Conservation (phyloP, 2,329 filamentous ascomycete species). For the Aspergillus ustus region DNA sequence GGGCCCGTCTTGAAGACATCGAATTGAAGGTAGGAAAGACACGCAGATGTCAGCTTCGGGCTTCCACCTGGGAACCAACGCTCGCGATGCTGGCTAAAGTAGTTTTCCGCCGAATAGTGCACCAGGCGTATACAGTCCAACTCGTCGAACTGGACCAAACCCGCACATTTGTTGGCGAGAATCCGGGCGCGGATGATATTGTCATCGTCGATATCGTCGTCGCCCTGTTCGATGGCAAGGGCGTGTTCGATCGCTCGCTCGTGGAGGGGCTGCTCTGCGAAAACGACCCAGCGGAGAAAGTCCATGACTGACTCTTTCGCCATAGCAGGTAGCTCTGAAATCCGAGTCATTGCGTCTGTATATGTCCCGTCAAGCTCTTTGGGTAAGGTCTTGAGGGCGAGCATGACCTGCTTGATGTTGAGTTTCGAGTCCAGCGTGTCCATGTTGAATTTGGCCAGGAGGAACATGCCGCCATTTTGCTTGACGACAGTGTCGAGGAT, state of each 20-base stretch:
- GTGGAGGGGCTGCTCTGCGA: slow-evolving; percentile 9
- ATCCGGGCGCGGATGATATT: slow-evolving; percentile 11
- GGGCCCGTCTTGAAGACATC: slow-evolving; percentile 7
- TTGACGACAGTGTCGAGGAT: slow-evolving; percentile 10
- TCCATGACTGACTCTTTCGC: slow-evolving; percentile 2
- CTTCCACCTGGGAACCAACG: slow-evolving; percentile 10
- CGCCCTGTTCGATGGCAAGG: slow-evolving; percentile 1
- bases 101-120: slow-evolving; percentile 12
- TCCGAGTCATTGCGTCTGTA: slow-evolving; percentile 13
- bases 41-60: neutral
- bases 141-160: slow-evolving; percentile 14
- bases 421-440: slow-evolving; percentile 16
- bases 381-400: slow-evolving; percentile 4
- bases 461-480: slow-evolving; percentile 15
- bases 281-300: slow-evolving; percentile 16
- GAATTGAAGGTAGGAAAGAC: slow-evolving; percentile 12
- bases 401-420: slow-evolving; percentile 8
- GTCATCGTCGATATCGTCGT: slow-evolving; percentile 15
- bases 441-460: slow-evolving; percentile 18
- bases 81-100: slow-evolving; percentile 1
- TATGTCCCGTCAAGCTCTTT: slow-evolving; percentile 17
- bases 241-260: slow-evolving; percentile 15
- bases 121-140: slow-evolving; percentile 4
- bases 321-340: neutral
- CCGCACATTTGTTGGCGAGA: slow-evolving; percentile 14